phyloP scores from a whole-genome alignment of 345 rosid genomes.

The Eucalyptus rudis region DNA sequence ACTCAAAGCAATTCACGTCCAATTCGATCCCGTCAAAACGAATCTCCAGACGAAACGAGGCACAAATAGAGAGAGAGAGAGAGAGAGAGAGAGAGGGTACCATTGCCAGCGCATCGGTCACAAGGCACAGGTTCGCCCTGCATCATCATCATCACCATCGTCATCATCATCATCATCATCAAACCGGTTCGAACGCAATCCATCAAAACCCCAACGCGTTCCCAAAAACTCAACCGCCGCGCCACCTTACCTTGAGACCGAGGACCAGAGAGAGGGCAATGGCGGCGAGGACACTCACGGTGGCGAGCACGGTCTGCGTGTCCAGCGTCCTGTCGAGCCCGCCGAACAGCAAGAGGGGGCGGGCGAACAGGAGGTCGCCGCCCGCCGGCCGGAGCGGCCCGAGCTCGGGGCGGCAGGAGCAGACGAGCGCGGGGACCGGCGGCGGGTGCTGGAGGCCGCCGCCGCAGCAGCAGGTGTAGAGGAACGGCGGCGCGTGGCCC shows the following conservation, averaged over 20 bases:
- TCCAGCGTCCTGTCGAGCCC: constrained; percentile 50
- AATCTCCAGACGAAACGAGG: neutral
- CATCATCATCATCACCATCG: neutral
- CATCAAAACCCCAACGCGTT: neutral
- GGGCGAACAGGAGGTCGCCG: constrained; percentile 26
- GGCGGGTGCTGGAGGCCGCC: constrained; percentile 5
- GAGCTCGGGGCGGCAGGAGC: constrained; percentile 3
- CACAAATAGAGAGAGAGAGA: neutral
- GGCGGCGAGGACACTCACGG: constrained; percentile 71
- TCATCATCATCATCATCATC: neutral
- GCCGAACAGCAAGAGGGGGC: constrained; percentile 35
- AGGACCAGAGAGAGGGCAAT: constrained; percentile 72
- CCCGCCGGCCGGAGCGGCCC: neutral
- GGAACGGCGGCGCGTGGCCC: neutral
- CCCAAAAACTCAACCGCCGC: neutral
- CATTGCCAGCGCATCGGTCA: constrained; percentile 85
- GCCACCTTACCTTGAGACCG: constrained; percentile 53
- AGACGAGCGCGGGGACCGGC: neutral
- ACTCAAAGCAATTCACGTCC: neutral
- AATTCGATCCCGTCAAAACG: neutral
- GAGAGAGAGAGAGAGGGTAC: constrained; percentile 4
- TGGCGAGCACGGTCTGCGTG: constrained; percentile 63
- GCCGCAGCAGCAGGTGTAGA: neutral
- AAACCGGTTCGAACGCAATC: neutral
- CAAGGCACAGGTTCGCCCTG: constrained; percentile 98